These are phyloP conservation scores for Hyphodiscus hymeniophilus DNA, from an alignment of 495 filamentous ascomycete species.

Conservation along the genomic window DNA sequence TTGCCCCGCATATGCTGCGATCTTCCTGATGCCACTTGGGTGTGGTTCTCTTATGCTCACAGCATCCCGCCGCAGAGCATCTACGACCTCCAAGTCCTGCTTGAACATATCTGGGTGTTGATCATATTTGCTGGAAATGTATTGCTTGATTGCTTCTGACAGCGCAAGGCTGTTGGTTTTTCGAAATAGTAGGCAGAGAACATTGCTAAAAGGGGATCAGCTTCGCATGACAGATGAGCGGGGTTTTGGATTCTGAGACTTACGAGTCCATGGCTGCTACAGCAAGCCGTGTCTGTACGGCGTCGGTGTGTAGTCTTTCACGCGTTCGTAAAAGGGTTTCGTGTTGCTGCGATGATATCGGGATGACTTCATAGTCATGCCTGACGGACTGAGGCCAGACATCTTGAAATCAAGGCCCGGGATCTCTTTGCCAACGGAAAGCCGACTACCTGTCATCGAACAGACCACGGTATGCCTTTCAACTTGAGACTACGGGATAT, in stretches of 20 bases:
- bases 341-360: no score
- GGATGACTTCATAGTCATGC: no score
- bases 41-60: slow-evolving; percentile 85
- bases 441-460: no score
- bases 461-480: no score
- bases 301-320: no score
- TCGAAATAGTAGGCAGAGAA: slow-evolving; percentile 73
- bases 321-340: no score
- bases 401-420: no score
- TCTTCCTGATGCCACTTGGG: slow-evolving; percentile 76
- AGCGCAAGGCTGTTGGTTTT: slow-evolving; percentile 69
- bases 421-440: no score
- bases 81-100: slow-evolving; percentile 79
- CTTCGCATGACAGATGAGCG: background rate
- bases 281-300: no score
- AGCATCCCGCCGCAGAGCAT: slow-evolving; percentile 71
- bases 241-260: background rate
- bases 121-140: slow-evolving; percentile 98
- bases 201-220: slow-evolving; percentile 26
- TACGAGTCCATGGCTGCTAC: background rate
- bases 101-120: slow-evolving; percentile 98
- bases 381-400: no score
- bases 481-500: no score
- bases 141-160: slow-evolving; percentile 78
- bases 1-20: slow-evolving; percentile 85